Evolutionary conservation across 1,284 basidiomycete genomes (phyloP), one percentile per base, ranked within the genome.

Genomic region (Sanghuangporus sanghuang): DNA sequence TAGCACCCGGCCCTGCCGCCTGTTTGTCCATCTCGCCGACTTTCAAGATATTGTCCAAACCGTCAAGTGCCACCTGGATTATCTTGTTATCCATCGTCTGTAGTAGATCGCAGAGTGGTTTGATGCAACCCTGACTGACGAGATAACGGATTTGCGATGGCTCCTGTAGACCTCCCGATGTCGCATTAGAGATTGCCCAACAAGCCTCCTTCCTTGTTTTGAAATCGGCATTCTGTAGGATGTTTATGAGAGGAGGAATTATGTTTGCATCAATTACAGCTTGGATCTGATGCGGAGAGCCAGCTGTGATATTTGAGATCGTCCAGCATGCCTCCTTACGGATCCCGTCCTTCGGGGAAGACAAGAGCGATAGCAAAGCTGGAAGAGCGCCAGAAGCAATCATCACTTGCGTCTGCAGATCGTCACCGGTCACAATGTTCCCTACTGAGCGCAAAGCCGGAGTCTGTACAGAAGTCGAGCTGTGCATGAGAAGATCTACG

Each of bases 51-150:
- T 99, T 99, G 78, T 99, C 97, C 58, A 99, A 84, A 63, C 97
- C 97, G 74, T 99, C 96, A 52, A 99, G 86, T 23, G 91, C 91
- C 54, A 97, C 95, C 79, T 99, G 97, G 71, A 99, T 99, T 72
- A 99, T 98, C 82, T 99, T 99, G 86, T 99, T 99, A 80, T 99
- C 97, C 93, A 98, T 96, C 80, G 95, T 96, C 53, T 88, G 90
- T 62, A 99, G 83, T 52, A 99, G 81, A 73, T 99, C 96, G 74
- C 97, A 99, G 60, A 99, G 83, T 23, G 97, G 97, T 79, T 98
- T 98, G 80, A 99, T 98, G 81, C 96, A 98, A 52, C 97, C 97
- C 75, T 99, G 96, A 35, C 86, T 84, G 66, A 99, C 97, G 64
- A 99, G 92, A 78, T 99, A 99, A 62, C 97, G 93, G 72, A 99